A percentile compares a stretch with the other conserved stretches of the same genome.
Conservation (phyloP, 2,329 filamentous ascomycete genomes). For the Aspergillus latus region DNA sequence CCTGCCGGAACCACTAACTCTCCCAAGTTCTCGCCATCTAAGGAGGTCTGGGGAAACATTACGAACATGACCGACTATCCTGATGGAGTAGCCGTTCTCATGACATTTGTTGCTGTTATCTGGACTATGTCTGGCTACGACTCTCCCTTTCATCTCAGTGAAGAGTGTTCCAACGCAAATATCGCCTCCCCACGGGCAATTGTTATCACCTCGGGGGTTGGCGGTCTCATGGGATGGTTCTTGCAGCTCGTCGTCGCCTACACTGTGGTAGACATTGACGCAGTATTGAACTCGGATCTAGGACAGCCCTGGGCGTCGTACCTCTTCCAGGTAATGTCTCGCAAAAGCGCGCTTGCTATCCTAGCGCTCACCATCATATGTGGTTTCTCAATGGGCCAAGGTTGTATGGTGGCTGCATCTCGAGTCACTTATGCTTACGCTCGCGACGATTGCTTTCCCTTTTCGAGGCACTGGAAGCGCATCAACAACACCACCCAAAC, state of each 20-base stretch:
- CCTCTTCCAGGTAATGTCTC: slow-evolving; percentile 63
- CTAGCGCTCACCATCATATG: slow-evolving; percentile 67
- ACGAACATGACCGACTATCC: slow-evolving; percentile 67
- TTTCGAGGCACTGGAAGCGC: slow-evolving; percentile 57
- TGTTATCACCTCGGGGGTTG: slow-evolving; percentile 65
- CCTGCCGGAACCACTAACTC: slow-evolving; percentile 59
- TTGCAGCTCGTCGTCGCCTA: slow-evolving; percentile 73
- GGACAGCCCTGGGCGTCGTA: slow-evolving; percentile 72
- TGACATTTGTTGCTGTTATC: slow-evolving; percentile 70
- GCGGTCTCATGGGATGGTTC: slow-evolving; percentile 69
- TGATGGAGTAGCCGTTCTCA: slow-evolving; percentile 65
- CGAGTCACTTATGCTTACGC: slow-evolving; percentile 73
- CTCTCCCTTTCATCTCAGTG: slow-evolving; percentile 68
- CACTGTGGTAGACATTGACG: slow-evolving; percentile 64
- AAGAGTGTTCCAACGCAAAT: slow-evolving; percentile 73
- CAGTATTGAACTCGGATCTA: slow-evolving; percentile 59
- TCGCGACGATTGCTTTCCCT: slow-evolving; percentile 68
- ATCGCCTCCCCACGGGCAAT: slow-evolving; percentile 70
- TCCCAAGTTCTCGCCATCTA: slow-evolving; percentile 59
- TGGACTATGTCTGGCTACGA: slow-evolving; percentile 71
- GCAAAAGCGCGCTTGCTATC: slow-evolving; percentile 61
- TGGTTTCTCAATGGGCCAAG: slow-evolving; percentile 71
- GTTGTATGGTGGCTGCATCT: slow-evolving; percentile 67
- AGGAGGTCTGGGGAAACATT: slow-evolving; percentile 65
- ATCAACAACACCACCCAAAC: slow-evolving; percentile 64